Percentiles rank a stretch among this genome's conserved stretches.
phyloP scores from a whole-genome alignment of 441 rosid species.

The Gossypium lobatum region DNA sequence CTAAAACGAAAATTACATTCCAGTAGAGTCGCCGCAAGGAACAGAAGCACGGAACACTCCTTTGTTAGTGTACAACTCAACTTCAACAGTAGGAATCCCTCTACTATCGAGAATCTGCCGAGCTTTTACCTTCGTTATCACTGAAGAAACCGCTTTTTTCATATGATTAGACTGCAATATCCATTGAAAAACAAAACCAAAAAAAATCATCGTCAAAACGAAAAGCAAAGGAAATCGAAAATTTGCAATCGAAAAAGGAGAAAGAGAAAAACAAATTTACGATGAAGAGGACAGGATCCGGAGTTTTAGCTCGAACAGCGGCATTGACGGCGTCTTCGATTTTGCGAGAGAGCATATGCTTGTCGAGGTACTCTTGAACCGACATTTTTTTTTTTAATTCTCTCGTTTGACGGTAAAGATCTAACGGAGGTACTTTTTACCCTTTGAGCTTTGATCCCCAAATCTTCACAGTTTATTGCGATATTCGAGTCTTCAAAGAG shows the following conservation, averaged over 20 bases:
- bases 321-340: slow-evolving; percentile 99
- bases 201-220: slow-evolving; percentile 18
- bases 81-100: slow-evolving; percentile 88
- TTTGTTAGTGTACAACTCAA: slow-evolving; percentile 41
- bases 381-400: slow-evolving; percentile 38
- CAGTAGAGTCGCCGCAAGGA: slow-evolving; percentile 26
- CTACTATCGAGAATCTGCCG: slow-evolving; percentile 93
- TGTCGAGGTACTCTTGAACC: slow-evolving; percentile 89
- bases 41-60: slow-evolving; percentile 8
- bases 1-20: slow-evolving; percentile 50
- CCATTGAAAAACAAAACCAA: neutral
- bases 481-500: neutral
- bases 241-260: neutral
- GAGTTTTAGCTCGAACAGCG: slow-evolving; percentile 85
- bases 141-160: slow-evolving; percentile 76
- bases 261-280: slow-evolving; percentile 24
- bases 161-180: slow-evolving; percentile 67
- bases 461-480: neutral
- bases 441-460: neutral
- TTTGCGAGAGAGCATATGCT: slow-evolving; percentile 84
- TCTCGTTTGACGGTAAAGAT: neutral
- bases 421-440: neutral
- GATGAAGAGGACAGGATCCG: slow-evolving; percentile 95
- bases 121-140: slow-evolving; percentile 77
- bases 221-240: neutral